phyloP scores from a whole-genome alignment of 495 filamentous ascomycete genomes.

The Barbatosphaeria neglecta region DNA sequence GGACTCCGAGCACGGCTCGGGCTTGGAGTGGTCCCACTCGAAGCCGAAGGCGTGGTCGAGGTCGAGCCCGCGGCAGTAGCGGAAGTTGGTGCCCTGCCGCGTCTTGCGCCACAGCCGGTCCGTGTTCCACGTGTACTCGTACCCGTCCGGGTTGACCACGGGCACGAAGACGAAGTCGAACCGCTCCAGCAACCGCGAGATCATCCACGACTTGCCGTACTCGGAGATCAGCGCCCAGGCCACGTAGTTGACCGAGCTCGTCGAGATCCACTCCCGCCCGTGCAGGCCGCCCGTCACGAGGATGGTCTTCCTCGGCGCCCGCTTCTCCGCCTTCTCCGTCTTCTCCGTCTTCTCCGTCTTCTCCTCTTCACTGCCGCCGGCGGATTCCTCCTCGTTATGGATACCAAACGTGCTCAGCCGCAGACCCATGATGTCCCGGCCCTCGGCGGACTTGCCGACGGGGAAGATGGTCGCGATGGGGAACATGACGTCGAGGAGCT shows the following conservation, averaged over 20 bases:
- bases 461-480: conserved; percentile 61
- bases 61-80: conserved; percentile 79
- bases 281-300: conserved; percentile 77
- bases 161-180: conserved; percentile 85
- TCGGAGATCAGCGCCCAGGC: conserved; percentile 80
- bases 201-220: conserved; percentile 53
- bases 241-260: conserved; percentile 80
- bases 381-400: conserved; percentile 26
- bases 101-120: conserved; percentile 97
- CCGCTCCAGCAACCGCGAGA: conserved; percentile 64
- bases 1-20: conserved; percentile 85
- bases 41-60: conserved; percentile 78
- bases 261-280: conserved; percentile 93
- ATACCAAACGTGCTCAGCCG: conserved; percentile 51
- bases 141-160: conserved; percentile 86
- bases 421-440: conserved; percentile 71
- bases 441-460: conserved; percentile 74
- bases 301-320: conserved; percentile 52
- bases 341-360: not conserved
- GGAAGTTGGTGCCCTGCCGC: conserved; percentile 68
- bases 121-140: conserved; percentile 82
- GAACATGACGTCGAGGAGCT: conserved; percentile 77
- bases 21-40: conserved; percentile 63
- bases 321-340: conserved; percentile 18
- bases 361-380: conserved; percentile 19